Base-by-base conservation (phyloP, 2,329 filamentous ascomycete genomes). In the Alternaria arborescens region DNA sequence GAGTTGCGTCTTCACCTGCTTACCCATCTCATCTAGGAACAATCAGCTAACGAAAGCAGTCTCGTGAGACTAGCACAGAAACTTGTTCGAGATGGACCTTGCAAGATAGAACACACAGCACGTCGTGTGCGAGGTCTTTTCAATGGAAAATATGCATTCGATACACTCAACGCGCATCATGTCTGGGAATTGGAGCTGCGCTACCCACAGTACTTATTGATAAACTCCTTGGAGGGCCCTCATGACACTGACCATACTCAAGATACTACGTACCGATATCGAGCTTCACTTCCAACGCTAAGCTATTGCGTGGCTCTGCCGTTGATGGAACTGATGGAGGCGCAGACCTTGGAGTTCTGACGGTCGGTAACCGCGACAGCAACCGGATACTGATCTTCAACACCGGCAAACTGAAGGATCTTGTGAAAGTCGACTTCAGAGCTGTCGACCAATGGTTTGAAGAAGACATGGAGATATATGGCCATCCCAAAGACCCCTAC, bases 401-500 rank as follows among this genome's bases (percentile, higher is more conserved):
- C 18, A 68, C 68, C 1, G 51, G 42, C 5, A 18, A 52, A 5
- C 62, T 79, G 8, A 57, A 66, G 5, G 64, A 71, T 11, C 67
- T 78, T 11, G 67, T 76, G 7, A 76, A 75, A 42, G 54, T 78
- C 3, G 72, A 76, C 24, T 78, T 78, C 51, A 41, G 59, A 5
- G 68, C 66, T 5, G 48, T 77, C 48, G 81, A 83, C 41, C 72
- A 79, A 47, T 85, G 83, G 83, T 83, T 83, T 65, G 87, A 89
- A 69, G 88, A 90, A 76, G 86, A 89, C 52, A 78, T 80, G 1
- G 84, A 82, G 1, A 84, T 90, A 55, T 84, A 83, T 67, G 82
- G 86, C 4, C 89, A 91, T 60, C 88, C 88, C 0, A 90, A 89
- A 64, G 88, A 91, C 55, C 89, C 88, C 0, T 90, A 86, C 77